A percentile compares a stretch with the other conserved stretches of the same genome.
Conservation (phyloP, 1,284 basidiomycete genomes). For the Moesziomyces globuligerus region DNA sequence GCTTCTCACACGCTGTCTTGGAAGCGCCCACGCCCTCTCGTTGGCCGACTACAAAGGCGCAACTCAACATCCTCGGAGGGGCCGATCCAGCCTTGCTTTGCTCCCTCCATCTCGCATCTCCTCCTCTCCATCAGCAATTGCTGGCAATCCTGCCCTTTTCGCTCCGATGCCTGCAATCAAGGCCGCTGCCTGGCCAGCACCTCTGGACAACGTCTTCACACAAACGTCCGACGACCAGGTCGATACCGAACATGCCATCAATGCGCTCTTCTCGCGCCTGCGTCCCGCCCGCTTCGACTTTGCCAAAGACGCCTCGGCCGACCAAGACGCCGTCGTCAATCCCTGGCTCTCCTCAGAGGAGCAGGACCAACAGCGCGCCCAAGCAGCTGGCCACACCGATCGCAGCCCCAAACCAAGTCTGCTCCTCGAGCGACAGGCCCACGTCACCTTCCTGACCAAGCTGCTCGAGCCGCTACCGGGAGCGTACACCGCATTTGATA, state of each 20-base stretch:
- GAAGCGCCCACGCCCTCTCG: no score
- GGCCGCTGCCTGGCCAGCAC: slow-evolving; percentile 46
- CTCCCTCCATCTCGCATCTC: not conserved
- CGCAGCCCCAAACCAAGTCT: slow-evolving; percentile 27
- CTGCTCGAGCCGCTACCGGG: slow-evolving; percentile 59
- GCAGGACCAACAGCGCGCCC: slow-evolving; percentile 21
- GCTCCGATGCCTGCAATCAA: slow-evolving; percentile 35
- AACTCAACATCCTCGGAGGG: no score
- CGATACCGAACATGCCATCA: slow-evolving; percentile 56
- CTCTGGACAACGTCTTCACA: slow-evolving; percentile 51
- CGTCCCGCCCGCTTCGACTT: slow-evolving; percentile 28
- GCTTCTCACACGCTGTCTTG: not conserved
- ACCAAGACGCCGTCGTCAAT: slow-evolving; percentile 20
- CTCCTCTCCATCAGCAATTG: not conserved
- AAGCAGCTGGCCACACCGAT: slow-evolving; percentile 6
- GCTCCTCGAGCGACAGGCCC: slow-evolving; percentile 51
- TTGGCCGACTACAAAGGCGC: no score
- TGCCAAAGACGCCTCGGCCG: slow-evolving; percentile 10
- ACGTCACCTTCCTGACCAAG: slow-evolving; percentile 58
- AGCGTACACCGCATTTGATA: slow-evolving; percentile 60
- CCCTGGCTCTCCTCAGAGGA: slow-evolving; percentile 38
- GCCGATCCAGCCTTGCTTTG: not conserved
- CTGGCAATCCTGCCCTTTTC: no score
- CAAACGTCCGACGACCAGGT: slow-evolving; percentile 59
- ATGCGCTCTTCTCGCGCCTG: slow-evolving; percentile 42